Conservation (phyloP, 192 early-diverging fungal species). For the Pilaira anomala region DNA sequence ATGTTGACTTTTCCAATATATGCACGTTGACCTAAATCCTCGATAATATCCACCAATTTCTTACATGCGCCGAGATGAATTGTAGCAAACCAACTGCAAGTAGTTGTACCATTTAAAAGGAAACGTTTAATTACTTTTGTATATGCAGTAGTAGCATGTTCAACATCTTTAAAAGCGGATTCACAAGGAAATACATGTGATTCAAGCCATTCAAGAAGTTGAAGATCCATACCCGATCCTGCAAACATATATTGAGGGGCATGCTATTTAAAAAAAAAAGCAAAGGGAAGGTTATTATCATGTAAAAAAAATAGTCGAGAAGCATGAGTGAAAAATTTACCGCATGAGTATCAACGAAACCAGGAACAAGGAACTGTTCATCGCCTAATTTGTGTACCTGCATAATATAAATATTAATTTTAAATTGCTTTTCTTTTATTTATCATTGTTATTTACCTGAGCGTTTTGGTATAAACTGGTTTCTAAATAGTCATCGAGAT, state of each 20-base stretch:
- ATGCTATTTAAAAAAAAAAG: slow-evolving; percentile 50
- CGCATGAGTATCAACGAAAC: slow-evolving; percentile 91
- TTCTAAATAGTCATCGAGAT: slow-evolving; percentile 27
- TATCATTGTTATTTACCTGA: not conserved
- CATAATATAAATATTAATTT: not conserved
- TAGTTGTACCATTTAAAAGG: slow-evolving; percentile 83
- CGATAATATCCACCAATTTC: slow-evolving; percentile 69
- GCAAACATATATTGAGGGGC: slow-evolving; percentile 88
- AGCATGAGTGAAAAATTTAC: slow-evolving; percentile 36
- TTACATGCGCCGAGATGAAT: slow-evolving; percentile 78
- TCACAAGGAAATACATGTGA: slow-evolving; percentile 91
- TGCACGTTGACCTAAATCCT: slow-evolving; percentile 83
- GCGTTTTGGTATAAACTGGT: not conserved
- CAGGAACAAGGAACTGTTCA: slow-evolving; percentile 82
- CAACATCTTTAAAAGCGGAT: slow-evolving; percentile 60
- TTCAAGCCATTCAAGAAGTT: slow-evolving; percentile 85
- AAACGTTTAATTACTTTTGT: slow-evolving; percentile 62
- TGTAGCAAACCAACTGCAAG: slow-evolving; percentile 89
- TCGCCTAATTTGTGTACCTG: slow-evolving; percentile 42
- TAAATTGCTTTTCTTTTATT: not conserved
- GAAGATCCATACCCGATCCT: slow-evolving; percentile 87
- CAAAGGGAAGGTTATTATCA: not conserved
- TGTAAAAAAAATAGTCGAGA: not conserved
- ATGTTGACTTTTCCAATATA: slow-evolving; percentile 96
- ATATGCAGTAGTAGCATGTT: slow-evolving; percentile 70